Percentiles rank a stretch among this genome's conserved stretches.
Evolutionary conservation across 108 stramenopile species (phyloP).

Genomic region (Chaetoceros muelleri): DNA sequence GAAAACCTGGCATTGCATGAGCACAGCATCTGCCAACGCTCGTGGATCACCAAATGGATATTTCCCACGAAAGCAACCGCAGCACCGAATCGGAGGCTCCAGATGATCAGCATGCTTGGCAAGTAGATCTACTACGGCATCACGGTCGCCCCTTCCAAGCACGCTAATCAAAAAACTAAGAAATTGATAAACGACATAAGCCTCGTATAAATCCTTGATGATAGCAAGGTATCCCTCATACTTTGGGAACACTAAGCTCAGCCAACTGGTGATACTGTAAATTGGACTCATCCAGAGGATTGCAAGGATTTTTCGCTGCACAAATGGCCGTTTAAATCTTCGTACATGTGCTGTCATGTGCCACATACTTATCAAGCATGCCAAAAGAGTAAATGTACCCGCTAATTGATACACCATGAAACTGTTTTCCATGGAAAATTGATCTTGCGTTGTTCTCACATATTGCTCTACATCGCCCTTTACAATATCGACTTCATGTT

Average conservation of each 20-base stretch:
- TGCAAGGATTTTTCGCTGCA: constrained; percentile 83
- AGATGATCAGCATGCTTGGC: constrained; percentile 50
- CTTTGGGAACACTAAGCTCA: constrained; percentile 65
- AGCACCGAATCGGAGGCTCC: constrained; percentile 42
- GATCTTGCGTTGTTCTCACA: constrained; percentile 70
- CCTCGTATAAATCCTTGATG: constrained; percentile 85
- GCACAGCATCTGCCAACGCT: constrained; percentile 62
- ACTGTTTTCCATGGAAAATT: constrained; percentile 84
- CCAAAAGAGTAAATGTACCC: constrained; percentile 81
- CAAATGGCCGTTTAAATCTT: constrained; percentile 70
- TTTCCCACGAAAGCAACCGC: constrained; percentile 21
- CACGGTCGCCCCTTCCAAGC: constrained; percentile 73
- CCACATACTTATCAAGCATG: constrained; percentile 85
- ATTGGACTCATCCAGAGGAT: constrained; percentile 91
- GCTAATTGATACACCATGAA: constrained; percentile 91
- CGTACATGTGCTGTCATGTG: constrained; percentile 85
- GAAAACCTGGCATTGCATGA: constrained; percentile 79
- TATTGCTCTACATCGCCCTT: constrained; percentile 59
- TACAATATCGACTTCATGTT: constrained; percentile 38
- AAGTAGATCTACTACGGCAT: constrained; percentile 60
- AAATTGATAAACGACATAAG: constrained; percentile 88
- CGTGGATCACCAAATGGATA: constrained; percentile 15
- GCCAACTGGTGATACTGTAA: constrained; percentile 73
- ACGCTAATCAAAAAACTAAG: constrained; percentile 81
- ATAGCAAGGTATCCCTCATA: constrained; percentile 78